A percentile compares a stretch with the other conserved stretches of the same genome.
Evolutionary conservation across 2,329 filamentous ascomycete genomes (phyloP).

Genomic region (Xylariaceae sp.): DNA sequence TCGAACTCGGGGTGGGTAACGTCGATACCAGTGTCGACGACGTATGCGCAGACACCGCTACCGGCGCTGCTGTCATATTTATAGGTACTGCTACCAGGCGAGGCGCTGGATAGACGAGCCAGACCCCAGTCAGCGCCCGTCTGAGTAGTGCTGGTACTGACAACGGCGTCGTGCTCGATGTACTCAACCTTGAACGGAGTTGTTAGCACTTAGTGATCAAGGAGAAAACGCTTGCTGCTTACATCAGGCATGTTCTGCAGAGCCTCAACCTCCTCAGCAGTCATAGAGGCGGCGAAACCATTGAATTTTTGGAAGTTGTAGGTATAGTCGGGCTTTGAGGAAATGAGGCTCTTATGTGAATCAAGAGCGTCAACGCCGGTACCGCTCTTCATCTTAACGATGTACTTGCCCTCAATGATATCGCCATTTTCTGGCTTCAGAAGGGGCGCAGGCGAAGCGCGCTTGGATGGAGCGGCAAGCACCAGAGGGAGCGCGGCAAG

Average conservation of each 20-base stretch:
- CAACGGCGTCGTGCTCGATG: constrained; percentile 44
- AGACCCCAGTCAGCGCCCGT: constrained; percentile 52
- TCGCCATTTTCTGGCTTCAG: constrained; percentile 36
- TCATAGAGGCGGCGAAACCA: constrained; percentile 53
- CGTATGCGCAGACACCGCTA: constrained; percentile 54
- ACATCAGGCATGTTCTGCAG: constrained; percentile 50
- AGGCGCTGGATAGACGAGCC: constrained; percentile 51
- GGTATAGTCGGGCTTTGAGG: constrained; percentile 42
- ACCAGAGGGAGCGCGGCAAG: constrained; percentile 41
- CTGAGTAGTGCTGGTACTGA: constrained; percentile 38
- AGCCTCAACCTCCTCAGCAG: constrained; percentile 49
- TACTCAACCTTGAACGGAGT: constrained; percentile 39
- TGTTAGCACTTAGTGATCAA: constrained; percentile 5
- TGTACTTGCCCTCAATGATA: constrained; percentile 50
- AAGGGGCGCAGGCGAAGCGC: constrained; percentile 38
- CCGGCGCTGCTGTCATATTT: constrained; percentile 53
- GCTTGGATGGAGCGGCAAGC: constrained; percentile 41
- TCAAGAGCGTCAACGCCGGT: constrained; percentile 41
- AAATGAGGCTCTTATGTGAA: constrained; percentile 37
- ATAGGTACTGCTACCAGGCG: constrained; percentile 47
- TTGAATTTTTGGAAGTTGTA: constrained; percentile 44
- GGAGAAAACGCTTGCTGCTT: constrained; percentile 25
- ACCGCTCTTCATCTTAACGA: constrained; percentile 51
- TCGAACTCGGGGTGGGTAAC: constrained; percentile 54
- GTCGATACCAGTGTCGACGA: constrained; percentile 62